Base-by-base conservation (phyloP, 768 basidiomycete species). In the Fomitopsis pulvina region DNA sequence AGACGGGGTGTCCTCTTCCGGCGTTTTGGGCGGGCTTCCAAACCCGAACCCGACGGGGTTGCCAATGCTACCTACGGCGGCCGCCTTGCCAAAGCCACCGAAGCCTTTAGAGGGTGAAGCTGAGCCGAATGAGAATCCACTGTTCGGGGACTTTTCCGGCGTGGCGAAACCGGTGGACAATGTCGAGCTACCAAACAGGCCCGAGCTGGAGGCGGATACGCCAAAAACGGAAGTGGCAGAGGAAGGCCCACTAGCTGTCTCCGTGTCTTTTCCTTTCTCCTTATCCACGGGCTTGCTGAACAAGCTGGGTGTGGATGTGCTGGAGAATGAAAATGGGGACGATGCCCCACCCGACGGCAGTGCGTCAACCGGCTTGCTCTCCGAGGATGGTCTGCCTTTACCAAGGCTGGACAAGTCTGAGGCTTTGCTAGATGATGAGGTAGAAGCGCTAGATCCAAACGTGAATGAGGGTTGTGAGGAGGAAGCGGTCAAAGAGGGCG, bases 1-100 rank as follows among this genome's bases (percentile, higher is more conserved):
- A 22, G 55, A 47, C 1, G 51, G 16, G n/a, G 46, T 50, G 45
- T 57, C 55, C 6, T 30, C 47, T 9, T 60, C 57, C 9, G 68
- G 56, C 18, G 66, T 60, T 52, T 60, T 70, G 18, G 66, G 60
- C 30, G 71, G 65, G 58, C 62, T 69, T 12, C 73, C 78, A 56
- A 79, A 85, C 8, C 71, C 72, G 54, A 84, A 84, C 4, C 82
- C 82, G 7, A 83, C 78, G 7, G 82, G 78, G 58, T 81, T 83
- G 1, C 83, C 80, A 18, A 83, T 71, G 56, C 72, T 79, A 47
- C 79, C 79, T 39, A 48, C 57, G 54, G 54, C 54, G 32, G 53
- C 45, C 18, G 47, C 9, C 29, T 50, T 27, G 39, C 52, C 51
- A 50, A 59, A 56, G 16, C 51, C 56, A 26, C 54, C 50, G 45